A percentile compares a stretch with the other conserved stretches of the same genome.
Conservation (phyloP, 148 eudicot genomes). For the Cornus controversa region DNA sequence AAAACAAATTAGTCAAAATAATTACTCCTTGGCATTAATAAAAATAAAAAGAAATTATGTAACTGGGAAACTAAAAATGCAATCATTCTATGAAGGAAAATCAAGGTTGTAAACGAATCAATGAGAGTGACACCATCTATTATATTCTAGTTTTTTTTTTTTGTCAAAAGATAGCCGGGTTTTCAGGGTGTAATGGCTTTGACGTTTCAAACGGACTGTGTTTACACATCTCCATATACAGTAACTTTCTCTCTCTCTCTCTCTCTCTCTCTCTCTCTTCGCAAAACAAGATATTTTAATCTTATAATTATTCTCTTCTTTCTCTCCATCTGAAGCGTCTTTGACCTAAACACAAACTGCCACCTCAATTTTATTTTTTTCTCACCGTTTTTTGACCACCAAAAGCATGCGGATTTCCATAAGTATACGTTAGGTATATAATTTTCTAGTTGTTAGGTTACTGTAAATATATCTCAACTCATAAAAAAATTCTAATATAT, state of each 20-base stretch:
- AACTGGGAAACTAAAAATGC: background rate
- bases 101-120: background rate
- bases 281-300: background rate
- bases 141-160: background rate
- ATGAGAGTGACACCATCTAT: conserved; percentile 3
- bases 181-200: background rate
- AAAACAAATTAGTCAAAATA: no score
- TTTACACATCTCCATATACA: background rate
- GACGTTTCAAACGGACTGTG: background rate
- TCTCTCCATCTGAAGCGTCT: conserved; percentile 29
- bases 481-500: no score
- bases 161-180: conserved; percentile 17
- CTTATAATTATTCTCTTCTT: background rate
- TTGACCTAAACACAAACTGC: conserved; percentile 30
- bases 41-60: no score
- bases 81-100: no score
- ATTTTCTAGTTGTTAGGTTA: background rate
- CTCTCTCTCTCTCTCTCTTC: no score
- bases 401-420: conserved; percentile 11
- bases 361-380: background rate
- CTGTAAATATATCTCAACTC: background rate
- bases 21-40: no score
- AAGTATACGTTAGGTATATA: background rate
- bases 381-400: conserved; percentile 15
- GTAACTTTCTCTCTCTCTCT: conserved; percentile 9